Conservation (phyloP, 768 basidiomycete genomes). For the Russula compacta region DNA sequence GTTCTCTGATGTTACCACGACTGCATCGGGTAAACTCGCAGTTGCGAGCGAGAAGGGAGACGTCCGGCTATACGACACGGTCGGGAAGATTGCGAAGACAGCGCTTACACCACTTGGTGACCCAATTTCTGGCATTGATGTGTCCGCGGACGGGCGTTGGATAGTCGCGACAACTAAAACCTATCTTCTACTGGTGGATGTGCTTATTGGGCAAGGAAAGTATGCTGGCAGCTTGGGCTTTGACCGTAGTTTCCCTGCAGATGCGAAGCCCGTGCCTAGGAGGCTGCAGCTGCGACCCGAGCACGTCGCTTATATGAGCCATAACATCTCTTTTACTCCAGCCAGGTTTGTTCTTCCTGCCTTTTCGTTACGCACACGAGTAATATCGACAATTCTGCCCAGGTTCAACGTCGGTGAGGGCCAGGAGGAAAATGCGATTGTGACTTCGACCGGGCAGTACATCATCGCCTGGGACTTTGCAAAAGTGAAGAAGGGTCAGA, state of each 20-base stretch:
- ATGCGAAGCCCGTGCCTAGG: slow-evolving; percentile 84
- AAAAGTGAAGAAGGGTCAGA: slow-evolving; percentile 86
- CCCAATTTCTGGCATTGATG: slow-evolving; percentile 91
- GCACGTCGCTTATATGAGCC: slow-evolving; percentile 91
- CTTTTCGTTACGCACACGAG: neutral
- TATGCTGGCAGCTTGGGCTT: slow-evolving; percentile 82
- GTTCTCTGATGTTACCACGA: slow-evolving; percentile 89
- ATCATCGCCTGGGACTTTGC: slow-evolving; percentile 97
- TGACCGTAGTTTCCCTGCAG: slow-evolving; percentile 91
- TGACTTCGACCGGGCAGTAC: slow-evolving; percentile 87
- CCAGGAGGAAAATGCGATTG: slow-evolving; percentile 87
- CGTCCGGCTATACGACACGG: slow-evolving; percentile 86
- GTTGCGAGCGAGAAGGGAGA: slow-evolving; percentile 97
- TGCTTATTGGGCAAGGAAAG: slow-evolving; percentile 83
- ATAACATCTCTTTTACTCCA: slow-evolving; percentile 79
- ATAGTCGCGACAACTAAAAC: slow-evolving; percentile 93
- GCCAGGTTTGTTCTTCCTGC: slow-evolving; percentile 54
- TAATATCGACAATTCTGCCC: slow-evolving; percentile 4
- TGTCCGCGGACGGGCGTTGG: slow-evolving; percentile 88
- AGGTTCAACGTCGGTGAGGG: slow-evolving; percentile 92
- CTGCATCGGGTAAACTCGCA: slow-evolving; percentile 76
- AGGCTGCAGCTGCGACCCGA: slow-evolving; percentile 81
- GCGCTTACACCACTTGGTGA: slow-evolving; percentile 91
- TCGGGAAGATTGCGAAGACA: slow-evolving; percentile 99
- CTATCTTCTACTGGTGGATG: slow-evolving; percentile 90